phyloP scores from a whole-genome alignment of 1,284 basidiomycete genomes.

The Moesziomyces globuligerus region DNA sequence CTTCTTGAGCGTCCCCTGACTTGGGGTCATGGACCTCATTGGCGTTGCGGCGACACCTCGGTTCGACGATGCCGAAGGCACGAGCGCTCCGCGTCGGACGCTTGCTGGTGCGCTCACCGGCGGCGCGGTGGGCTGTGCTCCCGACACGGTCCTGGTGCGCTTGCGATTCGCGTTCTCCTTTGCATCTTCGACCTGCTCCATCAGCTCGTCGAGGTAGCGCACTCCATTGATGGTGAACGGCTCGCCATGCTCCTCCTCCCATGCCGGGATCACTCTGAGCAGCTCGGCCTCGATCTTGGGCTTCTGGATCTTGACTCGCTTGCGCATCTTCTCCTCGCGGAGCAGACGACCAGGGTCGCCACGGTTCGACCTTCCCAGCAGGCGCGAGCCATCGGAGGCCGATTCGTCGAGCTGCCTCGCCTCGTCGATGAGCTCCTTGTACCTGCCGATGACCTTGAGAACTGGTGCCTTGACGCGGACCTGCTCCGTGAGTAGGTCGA shows the following conservation, averaged over 20 bases:
- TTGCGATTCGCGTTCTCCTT: conserved; percentile 52
- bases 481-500: conserved; percentile 81
- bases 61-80: conserved; percentile 25
- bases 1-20: conserved; percentile 41
- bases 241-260: conserved; percentile 83
- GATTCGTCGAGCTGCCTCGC: conserved; percentile 81
- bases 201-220: conserved; percentile 80
- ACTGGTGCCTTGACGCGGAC: conserved; percentile 80
- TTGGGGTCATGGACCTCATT: conserved; percentile 32
- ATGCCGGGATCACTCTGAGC: conserved; percentile 79
- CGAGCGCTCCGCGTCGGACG: conserved; percentile 30
- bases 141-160: conserved; percentile 27
- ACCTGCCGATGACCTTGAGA: conserved; percentile 82
- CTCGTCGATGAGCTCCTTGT: conserved; percentile 89
- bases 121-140: conserved; percentile 17
- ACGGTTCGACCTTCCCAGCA: conserved; percentile 73
- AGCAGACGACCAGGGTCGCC: conserved; percentile 72
- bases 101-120: conserved; percentile 32
- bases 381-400: conserved; percentile 71
- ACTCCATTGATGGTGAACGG: conserved; percentile 87
- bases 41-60: conserved; percentile 31
- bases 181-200: conserved; percentile 51
- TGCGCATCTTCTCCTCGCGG: conserved; percentile 96
- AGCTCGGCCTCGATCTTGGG: conserved; percentile 90
- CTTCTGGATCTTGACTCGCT: conserved; percentile 92